These are phyloP conservation scores for Penicillium sp. DNA, from an alignment of 2,329 filamentous ascomycete genomes.

Conservation along the genomic window DNA sequence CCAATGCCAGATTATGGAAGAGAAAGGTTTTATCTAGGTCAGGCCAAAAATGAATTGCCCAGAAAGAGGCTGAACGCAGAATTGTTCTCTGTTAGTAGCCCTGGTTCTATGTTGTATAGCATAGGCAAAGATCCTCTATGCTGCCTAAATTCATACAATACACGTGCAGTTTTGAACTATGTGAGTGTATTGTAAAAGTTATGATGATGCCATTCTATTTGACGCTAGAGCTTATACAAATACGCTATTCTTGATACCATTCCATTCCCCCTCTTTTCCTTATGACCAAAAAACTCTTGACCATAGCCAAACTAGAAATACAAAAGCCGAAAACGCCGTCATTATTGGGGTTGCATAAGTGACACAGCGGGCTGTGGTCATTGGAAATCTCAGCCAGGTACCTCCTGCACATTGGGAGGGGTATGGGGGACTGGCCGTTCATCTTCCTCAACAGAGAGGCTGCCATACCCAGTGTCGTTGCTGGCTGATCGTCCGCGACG, in stretches of 20 bases:
- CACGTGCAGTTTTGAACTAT: not conserved
- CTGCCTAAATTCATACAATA: not conserved
- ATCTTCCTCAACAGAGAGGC: conserved; percentile 28
- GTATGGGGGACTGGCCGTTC: conserved; percentile 3
- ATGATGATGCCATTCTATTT: not conserved
- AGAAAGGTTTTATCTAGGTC: too few species aligned
- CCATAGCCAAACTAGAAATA: conserved; percentile 2
- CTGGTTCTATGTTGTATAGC: not conserved
- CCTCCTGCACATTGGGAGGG: conserved; percentile 12
- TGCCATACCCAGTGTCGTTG: conserved; percentile 44
- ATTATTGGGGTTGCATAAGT: not conserved
- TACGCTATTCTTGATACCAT: conserved; percentile 1
- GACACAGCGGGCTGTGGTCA: not conserved
- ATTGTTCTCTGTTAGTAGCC: not conserved
- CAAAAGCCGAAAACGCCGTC: conserved; percentile 17
- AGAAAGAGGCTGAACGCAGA: not conserved
- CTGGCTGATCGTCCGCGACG: conserved; percentile 36
- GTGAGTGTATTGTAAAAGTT: not conserved
- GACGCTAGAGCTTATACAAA: not conserved
- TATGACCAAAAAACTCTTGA: not conserved
- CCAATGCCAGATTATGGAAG: not conserved
- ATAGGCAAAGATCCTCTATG: not conserved
- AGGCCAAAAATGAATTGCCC: too few species aligned
- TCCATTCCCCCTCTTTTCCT: conserved; percentile 4
- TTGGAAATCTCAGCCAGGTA: conserved; percentile 4